A percentile compares a stretch with the other conserved stretches of the same genome.
Evolutionary conservation across 108 stramenopile genomes (phyloP).

Genomic region (Licmophora abbreviata): DNA sequence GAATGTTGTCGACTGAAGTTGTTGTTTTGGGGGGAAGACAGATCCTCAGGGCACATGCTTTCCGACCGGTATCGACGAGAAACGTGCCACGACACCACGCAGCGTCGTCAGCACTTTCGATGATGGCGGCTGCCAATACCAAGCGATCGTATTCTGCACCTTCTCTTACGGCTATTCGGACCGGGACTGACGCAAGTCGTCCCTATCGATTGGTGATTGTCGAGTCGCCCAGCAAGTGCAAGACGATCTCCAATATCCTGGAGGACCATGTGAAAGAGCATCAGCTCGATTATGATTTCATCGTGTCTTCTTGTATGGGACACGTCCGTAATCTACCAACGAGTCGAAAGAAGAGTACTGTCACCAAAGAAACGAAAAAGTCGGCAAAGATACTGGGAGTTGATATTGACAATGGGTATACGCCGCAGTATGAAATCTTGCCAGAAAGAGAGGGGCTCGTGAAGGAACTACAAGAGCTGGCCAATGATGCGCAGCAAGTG

Average conservation of each 20-base stretch:
- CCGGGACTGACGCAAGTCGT: conserved; percentile 5
- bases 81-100: no score
- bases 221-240: conserved; percentile 48
- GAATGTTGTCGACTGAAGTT: no score
- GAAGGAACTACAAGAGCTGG: conserved; percentile 17
- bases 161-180: no score
- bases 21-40: no score
- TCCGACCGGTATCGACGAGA: no score
- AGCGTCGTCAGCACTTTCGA: no score
- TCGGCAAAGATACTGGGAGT: conserved; percentile 27
- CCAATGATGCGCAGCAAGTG: conserved; percentile 22
- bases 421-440: conserved; percentile 45
- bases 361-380: background rate
- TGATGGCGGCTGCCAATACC: no score
- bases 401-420: conserved; percentile 42
- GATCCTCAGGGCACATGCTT: no score
- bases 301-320: conserved; percentile 37
- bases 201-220: conserved; percentile 45
- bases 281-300: conserved; percentile 25
- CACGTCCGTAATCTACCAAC: conserved; percentile 11
- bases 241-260: conserved; percentile 47
- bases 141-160: no score
- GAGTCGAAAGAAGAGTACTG: background rate
- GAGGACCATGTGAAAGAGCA: conserved; percentile 28
- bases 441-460: conserved; percentile 31